phyloP scores from a whole-genome alignment of 306 rosid species.

The Prinsepia uniflora region DNA sequence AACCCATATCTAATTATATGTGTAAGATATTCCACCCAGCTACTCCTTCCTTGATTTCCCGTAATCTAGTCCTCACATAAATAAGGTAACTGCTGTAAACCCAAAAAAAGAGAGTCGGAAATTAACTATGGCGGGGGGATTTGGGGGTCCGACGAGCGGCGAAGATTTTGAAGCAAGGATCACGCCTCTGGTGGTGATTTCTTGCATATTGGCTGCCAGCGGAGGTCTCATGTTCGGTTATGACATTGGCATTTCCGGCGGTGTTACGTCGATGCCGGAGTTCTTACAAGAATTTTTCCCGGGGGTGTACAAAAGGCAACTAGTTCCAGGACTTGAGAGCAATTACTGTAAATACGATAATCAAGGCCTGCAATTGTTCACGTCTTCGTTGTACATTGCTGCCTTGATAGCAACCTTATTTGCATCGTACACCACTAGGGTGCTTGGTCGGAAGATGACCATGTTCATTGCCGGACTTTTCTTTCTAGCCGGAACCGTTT shows the following conservation, averaged over 20 bases:
- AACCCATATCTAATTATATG: too few species aligned
- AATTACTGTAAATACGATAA: slow-evolving; percentile 65
- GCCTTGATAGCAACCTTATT: slow-evolving; percentile 47
- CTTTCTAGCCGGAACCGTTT: slow-evolving; percentile 42
- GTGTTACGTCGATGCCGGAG: slow-evolving; percentile 46
- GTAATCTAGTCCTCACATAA: too few species aligned
- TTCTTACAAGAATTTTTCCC: slow-evolving; percentile 57
- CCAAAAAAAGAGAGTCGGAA: too few species aligned
- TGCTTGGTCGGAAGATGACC: slow-evolving; percentile 46
- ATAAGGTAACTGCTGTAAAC: too few species aligned
- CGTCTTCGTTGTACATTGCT: slow-evolving; percentile 55
- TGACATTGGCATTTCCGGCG: slow-evolving; percentile 21
- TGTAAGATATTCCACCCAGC: too few species aligned
- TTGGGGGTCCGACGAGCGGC: not conserved
- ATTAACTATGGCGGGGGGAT: slow-evolving; percentile 12
- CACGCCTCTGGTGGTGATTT: slow-evolving; percentile 14
- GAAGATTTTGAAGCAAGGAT: slow-evolving; percentile 14
- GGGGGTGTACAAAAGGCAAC: slow-evolving; percentile 27
- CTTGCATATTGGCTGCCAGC: slow-evolving; percentile 9
- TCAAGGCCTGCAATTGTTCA: slow-evolving; percentile 49
- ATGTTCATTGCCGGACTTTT: slow-evolving; percentile 58
- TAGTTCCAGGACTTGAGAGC: slow-evolving; percentile 22
- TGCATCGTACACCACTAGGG: slow-evolving; percentile 47
- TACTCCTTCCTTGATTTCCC: too few species aligned
- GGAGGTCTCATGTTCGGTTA: slow-evolving; percentile 18